A percentile compares a stretch with the other conserved stretches of the same genome.
These are phyloP conservation scores for Albifimbria verrucaria DNA, from an alignment of 2,329 filamentous ascomycete species.

Conservation along the genomic window DNA sequence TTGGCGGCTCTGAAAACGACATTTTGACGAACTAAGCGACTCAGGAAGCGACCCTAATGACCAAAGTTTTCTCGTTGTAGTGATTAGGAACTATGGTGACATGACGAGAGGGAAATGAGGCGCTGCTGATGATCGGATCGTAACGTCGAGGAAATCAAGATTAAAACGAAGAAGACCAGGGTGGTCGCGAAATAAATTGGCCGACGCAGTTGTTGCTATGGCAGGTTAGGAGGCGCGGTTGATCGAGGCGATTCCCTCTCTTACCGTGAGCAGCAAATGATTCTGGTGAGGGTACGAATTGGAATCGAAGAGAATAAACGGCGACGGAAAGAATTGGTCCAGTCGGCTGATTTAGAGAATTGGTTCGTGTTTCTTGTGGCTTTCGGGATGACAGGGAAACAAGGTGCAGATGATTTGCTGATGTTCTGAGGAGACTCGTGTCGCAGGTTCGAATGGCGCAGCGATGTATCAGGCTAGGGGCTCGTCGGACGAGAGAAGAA, in stretches of 20 bases:
- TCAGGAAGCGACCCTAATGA: background rate
- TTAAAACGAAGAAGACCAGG: background rate
- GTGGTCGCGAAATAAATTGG: background rate
- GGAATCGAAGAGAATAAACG: background rate
- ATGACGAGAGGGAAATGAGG: background rate
- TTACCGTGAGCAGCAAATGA: background rate
- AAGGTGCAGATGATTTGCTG: background rate
- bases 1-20: conserved; percentile 68
- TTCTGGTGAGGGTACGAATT: too few relatives aligned
- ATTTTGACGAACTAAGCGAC: conserved; percentile 43
- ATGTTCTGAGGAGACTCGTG: background rate
- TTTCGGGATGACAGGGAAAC: background rate
- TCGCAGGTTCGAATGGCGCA: background rate
- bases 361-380: background rate
- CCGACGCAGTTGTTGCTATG: background rate
- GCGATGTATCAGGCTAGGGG: background rate
- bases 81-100: background rate
- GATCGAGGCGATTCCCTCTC: background rate
- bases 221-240: background rate
- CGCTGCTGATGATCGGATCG: background rate
- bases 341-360: background rate
- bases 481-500: background rate
- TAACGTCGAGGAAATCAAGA: background rate
- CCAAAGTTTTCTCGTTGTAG: background rate
- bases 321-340: background rate